A percentile compares a stretch with the other conserved stretches of the same genome.
These are phyloP conservation scores for Cyberlindnera xylosilytica DNA, from an alignment of 805 yeast species.

Conservation along the genomic window DNA sequence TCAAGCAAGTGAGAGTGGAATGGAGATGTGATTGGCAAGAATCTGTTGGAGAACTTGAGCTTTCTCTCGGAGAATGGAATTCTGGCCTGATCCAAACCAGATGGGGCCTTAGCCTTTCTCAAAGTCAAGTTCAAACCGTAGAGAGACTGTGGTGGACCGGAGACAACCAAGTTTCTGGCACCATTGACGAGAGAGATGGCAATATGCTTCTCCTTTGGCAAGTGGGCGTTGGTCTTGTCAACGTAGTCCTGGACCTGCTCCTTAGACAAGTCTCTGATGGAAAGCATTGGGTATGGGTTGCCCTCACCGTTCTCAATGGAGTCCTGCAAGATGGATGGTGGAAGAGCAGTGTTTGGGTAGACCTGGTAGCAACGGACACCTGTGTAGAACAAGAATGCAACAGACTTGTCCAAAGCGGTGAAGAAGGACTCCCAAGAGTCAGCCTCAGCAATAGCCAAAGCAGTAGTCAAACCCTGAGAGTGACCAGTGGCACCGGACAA, in stretches of 20 bases:
- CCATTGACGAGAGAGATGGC: slow-evolving; percentile 91
- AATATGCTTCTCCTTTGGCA: slow-evolving; percentile 88
- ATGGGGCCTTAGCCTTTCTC: slow-evolving; percentile 91
- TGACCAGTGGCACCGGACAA: slow-evolving; percentile 83
- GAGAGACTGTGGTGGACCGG: slow-evolving; percentile 97
- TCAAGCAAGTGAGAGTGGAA: slow-evolving; percentile 89
- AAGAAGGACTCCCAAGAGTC: slow-evolving; percentile 84
- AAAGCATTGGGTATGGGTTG: slow-evolving; percentile 94
- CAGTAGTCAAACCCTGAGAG: slow-evolving; percentile 89
- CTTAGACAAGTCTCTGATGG: slow-evolving; percentile 81
- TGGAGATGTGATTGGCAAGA: slow-evolving; percentile 93
- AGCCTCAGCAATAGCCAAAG: slow-evolving; percentile 82
- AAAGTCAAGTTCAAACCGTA: slow-evolving; percentile 91
- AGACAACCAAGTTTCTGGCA: slow-evolving; percentile 89
- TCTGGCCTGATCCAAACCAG: slow-evolving; percentile 93
- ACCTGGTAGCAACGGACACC: slow-evolving; percentile 89
- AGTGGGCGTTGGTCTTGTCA: slow-evolving; percentile 85
- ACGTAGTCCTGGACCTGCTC: slow-evolving; percentile 78
- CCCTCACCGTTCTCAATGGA: slow-evolving; percentile 94
- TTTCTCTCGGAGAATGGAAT: slow-evolving; percentile 93
- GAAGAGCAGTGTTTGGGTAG: slow-evolving; percentile 90
- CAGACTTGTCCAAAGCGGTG: slow-evolving; percentile 68
- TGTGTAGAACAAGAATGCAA: slow-evolving; percentile 83
- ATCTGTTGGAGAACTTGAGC: slow-evolving; percentile 87
- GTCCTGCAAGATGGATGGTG: slow-evolving; percentile 91